Base-by-base conservation (phyloP, 2,329 filamentous ascomycete genomes). In the Massarina eburnea region DNA sequence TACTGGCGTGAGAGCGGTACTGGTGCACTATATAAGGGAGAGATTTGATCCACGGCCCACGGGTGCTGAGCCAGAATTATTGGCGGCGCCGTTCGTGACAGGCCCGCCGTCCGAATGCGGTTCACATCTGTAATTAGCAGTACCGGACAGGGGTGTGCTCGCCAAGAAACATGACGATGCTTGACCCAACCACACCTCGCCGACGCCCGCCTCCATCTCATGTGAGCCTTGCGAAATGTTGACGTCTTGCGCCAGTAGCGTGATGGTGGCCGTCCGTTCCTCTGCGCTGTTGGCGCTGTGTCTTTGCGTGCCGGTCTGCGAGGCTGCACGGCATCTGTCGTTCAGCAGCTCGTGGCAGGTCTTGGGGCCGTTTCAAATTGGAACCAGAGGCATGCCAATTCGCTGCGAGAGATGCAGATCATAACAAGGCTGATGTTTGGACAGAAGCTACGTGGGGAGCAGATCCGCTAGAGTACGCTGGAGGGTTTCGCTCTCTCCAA, bases 381-480 rank as follows among this genome's bases (percentile, higher is more conserved):
- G 81, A 48, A 83, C 79, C 43, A 71, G 80, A 77, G 80, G 80
- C 77, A 73, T 58, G 73, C 48, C 35, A 33, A 38, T 43, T 30
- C 36, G 32, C 27, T 17, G n/a, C 15, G 1, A 21, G 35, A 39
- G n/a, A n/a, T n/a, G n/a, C 20, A n/a, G n/a, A n/a, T n/a, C 15
- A 5, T 17, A 8, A 14, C 8, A 18, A 24, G 39, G 36, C 52
- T 66, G 36, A 61, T 45, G 27, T 15, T 32, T 40, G 19, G 36
- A 22, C 46, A 81, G 80, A 83, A 66, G 77, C 77, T 18, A 68
- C 76, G 20, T 83, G 80, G 80, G 80, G 80, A 30, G 75, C 80
- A 24, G 80, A 83, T 66, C 80, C 80, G 29, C 67, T 83, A 32
- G 79, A 82, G 52, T 65, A 63, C 43, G 52, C 72, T 42, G 80